phyloP scores from a whole-genome alignment of 2,329 filamentous ascomycete genomes.

The Claviceps lovelessii region DNA sequence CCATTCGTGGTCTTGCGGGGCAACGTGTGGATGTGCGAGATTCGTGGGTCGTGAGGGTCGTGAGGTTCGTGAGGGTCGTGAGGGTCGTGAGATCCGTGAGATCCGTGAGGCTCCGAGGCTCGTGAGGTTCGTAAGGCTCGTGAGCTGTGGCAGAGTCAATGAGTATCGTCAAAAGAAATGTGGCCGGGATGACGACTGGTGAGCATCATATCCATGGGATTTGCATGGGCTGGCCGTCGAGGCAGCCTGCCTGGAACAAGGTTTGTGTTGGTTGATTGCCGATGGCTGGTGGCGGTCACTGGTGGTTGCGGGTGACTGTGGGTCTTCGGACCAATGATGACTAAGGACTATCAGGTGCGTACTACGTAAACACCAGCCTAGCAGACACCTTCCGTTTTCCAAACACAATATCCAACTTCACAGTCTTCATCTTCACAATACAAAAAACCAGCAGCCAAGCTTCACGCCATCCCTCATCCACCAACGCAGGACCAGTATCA shows the following conservation, averaged over 20 bases:
- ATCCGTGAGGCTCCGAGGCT: too few species aligned
- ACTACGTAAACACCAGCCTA: too few species aligned
- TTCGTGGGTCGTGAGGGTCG: background rate
- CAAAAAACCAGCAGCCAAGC: background rate
- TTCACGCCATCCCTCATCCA: background rate
- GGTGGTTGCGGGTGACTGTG: background rate
- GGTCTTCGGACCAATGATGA: background rate
- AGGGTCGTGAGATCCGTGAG: too few species aligned
- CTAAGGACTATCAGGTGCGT: background rate
- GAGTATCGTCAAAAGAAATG: background rate
- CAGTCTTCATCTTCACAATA: too few species aligned
- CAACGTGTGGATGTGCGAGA: background rate
- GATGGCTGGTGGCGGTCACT: too few species aligned
- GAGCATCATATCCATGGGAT: background rate
- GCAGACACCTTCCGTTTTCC: too few species aligned
- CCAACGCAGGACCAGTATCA: background rate
- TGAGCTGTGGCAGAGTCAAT: background rate
- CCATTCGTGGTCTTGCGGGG: conserved; percentile 4
- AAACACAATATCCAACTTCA: too few species aligned
- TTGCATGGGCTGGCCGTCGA: background rate
- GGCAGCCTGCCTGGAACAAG: background rate
- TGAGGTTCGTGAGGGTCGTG: too few species aligned
- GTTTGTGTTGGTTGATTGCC: background rate
- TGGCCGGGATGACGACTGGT: background rate
- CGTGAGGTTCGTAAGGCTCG: too few species aligned